Conservation (phyloP, 1,139 yeast genomes). For the Pneumocystis sp. region DNA sequence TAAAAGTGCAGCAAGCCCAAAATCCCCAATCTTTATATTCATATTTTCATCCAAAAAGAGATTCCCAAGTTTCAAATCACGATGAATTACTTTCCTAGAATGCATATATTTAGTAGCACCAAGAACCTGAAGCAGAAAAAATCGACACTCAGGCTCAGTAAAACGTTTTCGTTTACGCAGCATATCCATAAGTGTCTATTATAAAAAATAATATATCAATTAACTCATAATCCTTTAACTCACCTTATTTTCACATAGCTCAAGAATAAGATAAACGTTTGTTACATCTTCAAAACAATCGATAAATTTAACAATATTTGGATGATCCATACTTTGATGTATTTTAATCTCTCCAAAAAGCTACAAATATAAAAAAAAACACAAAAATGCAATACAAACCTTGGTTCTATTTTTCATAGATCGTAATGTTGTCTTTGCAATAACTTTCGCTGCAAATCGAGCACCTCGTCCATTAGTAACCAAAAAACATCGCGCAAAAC, state of each 20-base stretch:
- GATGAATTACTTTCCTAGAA: constrained; percentile 69
- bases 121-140: constrained; percentile 76
- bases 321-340: constrained; percentile 78
- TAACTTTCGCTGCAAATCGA: constrained; percentile 91
- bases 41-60: constrained; percentile 66
- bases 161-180: constrained; percentile 67
- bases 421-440: constrained; percentile 86
- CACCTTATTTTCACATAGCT: constrained; percentile 68
- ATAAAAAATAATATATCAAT: constrained; percentile 28
- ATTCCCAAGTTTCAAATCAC: constrained; percentile 92
- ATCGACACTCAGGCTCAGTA: constrained; percentile 84
- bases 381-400: constrained; percentile 21
- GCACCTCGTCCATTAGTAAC: constrained; percentile 72
- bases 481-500: constrained; percentile 96
- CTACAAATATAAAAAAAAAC: constrained; percentile 4
- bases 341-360: constrained; percentile 80
- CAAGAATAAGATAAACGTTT: constrained; percentile 81
- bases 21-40: constrained; percentile 79
- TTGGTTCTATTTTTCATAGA: constrained; percentile 85
- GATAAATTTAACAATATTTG: constrained; percentile 76
- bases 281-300: constrained; percentile 93
- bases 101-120: constrained; percentile 81
- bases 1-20: constrained; percentile 88
- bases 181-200: constrained; percentile 70
- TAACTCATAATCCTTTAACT: not conserved